Percentiles rank a stretch among this genome's conserved stretches.
Evolutionary conservation across 1,284 basidiomycete species (phyloP).

Genomic region (Gomphus sp.): DNA sequence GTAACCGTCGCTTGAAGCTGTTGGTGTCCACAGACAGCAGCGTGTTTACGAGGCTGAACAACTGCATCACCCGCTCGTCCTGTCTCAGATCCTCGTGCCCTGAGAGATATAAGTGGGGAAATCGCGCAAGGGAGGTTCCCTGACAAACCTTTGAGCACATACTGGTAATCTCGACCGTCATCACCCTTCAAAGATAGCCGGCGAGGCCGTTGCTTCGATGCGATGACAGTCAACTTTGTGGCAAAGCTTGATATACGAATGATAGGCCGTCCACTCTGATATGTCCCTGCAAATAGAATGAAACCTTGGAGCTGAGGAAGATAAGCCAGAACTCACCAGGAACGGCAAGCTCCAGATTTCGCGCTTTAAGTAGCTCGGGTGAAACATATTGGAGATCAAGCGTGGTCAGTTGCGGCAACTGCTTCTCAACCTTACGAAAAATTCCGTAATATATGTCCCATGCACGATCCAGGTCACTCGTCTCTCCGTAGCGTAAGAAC

Average conservation of each 20-base stretch:
- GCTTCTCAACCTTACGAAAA: conserved; percentile 96
- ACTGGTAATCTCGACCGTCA: conserved; percentile 93
- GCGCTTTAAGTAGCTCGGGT: conserved; percentile 82
- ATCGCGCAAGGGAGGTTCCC: not conserved
- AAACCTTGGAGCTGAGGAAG: not conserved
- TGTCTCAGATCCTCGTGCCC: conserved; percentile 99
- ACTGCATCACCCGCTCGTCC: conserved; percentile 98
- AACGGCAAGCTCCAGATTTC: conserved; percentile 89
- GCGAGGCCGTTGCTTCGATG: conserved; percentile 97
- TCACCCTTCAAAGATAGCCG: conserved; percentile 84
- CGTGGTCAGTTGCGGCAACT: conserved; percentile 82
- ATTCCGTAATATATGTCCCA: conserved; percentile 98
- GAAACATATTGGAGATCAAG: conserved; percentile 98
- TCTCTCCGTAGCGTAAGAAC: conserved; percentile 84
- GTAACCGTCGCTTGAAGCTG: conserved; percentile 93
- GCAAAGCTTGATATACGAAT: conserved; percentile 82
- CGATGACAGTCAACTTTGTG: conserved; percentile 85
- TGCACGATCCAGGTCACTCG: conserved; percentile 91
- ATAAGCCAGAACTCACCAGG: conserved; percentile 43
- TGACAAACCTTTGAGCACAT: conserved; percentile 77
- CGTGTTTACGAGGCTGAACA: conserved; percentile 96
- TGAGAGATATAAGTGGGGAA: conserved; percentile 19
- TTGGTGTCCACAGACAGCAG: conserved; percentile 88
- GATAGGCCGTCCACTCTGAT: conserved; percentile 83
- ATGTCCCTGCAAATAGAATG: conserved; percentile 57